Conservation (phyloP, 2,329 filamentous ascomycete genomes). For the Metarhizium guizhouense region DNA sequence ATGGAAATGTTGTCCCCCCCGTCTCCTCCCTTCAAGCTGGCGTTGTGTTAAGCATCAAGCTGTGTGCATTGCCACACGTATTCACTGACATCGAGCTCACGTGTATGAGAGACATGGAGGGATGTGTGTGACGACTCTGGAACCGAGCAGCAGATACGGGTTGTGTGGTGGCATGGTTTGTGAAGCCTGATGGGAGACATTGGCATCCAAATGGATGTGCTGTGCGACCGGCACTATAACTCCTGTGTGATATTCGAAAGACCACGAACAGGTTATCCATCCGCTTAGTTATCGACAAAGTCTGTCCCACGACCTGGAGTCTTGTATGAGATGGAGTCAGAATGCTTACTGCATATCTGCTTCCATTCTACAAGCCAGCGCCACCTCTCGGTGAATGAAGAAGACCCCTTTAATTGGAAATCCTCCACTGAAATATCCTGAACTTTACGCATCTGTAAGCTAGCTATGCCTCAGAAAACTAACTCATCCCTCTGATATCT, state of each 20-base stretch:
- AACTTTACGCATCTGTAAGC: no score
- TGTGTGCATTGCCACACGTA: neutral
- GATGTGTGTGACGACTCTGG: neutral
- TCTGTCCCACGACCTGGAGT: no score
- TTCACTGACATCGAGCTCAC: conserved; percentile 6
- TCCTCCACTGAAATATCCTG: no score
- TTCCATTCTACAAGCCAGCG: no score
- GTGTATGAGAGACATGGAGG: conserved; percentile 1
- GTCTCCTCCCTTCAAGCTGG: neutral
- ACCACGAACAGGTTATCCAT: neutral
- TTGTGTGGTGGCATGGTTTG: neutral
- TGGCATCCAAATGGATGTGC: neutral
- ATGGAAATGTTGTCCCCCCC: neutral
- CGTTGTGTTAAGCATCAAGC: neutral
- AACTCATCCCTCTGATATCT: no score
- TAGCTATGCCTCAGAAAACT: no score
- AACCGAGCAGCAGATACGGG: neutral
- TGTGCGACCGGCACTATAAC: neutral
- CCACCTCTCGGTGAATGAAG: no score
- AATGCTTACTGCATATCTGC: no score
- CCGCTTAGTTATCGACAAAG: no score
- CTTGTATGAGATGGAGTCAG: no score
- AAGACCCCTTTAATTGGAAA: no score
- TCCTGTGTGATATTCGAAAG: neutral
- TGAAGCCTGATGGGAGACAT: neutral